Evolutionary conservation across 257 asterid species (phyloP).

Genomic region (Echites panduratus): DNA sequence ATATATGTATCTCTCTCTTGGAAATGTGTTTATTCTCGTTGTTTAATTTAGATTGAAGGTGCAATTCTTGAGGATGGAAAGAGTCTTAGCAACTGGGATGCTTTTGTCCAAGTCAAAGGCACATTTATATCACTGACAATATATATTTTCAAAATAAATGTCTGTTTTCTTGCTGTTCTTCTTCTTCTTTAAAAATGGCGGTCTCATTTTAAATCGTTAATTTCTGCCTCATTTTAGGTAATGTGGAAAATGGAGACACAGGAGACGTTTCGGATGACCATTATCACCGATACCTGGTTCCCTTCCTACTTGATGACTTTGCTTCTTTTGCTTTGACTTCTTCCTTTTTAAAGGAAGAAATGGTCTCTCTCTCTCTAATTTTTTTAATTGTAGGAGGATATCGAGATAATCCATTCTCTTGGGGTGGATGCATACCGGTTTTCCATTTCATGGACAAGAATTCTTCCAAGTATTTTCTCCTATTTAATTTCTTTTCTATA

Average conservation of each 20-base stretch:
- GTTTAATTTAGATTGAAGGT: slow-evolving; percentile 56
- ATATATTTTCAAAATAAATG: no score
- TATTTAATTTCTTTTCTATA: not conserved
- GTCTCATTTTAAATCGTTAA: not conserved
- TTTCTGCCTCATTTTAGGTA: slow-evolving; percentile 25
- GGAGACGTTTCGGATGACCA: slow-evolving; percentile 39
- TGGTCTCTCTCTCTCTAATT: no score
- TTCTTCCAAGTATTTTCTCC: slow-evolving; percentile 46
- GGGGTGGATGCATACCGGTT: slow-evolving; percentile 59
- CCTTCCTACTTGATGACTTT: no score
- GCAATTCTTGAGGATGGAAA: slow-evolving; percentile 64
- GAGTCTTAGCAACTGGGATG: slow-evolving; percentile 72
- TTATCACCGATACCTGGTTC: slow-evolving; percentile 42
- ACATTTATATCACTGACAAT: no score
- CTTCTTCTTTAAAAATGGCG: not conserved
- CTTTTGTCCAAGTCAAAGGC: slow-evolving; percentile 44
- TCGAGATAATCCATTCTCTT: slow-evolving; percentile 52
- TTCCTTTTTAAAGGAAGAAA: no score
- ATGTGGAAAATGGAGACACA: slow-evolving; percentile 27
- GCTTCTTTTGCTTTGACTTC: no score
- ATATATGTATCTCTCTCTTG: no score
- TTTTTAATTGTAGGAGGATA: slow-evolving; percentile 50
- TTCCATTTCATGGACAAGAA: slow-evolving; percentile 78
- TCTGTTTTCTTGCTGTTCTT: no score
- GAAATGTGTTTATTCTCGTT: not conserved